Evolutionary conservation across 1,284 basidiomycete genomes (phyloP).

Genomic region (Tausonia pullulans): DNA sequence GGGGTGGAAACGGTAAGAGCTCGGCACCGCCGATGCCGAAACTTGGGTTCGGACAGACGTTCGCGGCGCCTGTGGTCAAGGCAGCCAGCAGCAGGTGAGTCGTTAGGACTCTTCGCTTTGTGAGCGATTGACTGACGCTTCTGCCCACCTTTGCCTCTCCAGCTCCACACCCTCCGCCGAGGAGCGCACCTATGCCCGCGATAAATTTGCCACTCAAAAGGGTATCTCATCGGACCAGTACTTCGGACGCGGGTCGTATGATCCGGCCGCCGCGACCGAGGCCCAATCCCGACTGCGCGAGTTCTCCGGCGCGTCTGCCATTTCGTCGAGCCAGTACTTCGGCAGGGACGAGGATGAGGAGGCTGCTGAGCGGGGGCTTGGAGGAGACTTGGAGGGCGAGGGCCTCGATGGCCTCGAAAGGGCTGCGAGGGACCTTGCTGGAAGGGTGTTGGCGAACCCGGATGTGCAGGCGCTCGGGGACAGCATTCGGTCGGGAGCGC

Average conservation of each 20-base stretch:
- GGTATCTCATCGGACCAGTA: conserved; percentile 95
- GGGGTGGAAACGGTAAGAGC: conserved; percentile 26
- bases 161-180: conserved; percentile 42
- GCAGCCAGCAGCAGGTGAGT: conserved; percentile 43
- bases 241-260: conserved; percentile 83
- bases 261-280: conserved; percentile 58
- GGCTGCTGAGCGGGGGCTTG: conserved; percentile 35
- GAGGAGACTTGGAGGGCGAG: conserved; percentile 44
- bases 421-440: conserved; percentile 67
- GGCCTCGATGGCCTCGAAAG: conserved; percentile 51
- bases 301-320: conserved; percentile 87
- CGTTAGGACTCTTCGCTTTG: not conserved
- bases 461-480: conserved; percentile 83
- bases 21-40: conserved; percentile 19
- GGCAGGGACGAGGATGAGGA: conserved; percentile 80
- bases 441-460: conserved; percentile 70
- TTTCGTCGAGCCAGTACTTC: conserved; percentile 92
- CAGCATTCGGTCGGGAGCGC: conserved; percentile 64
- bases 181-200: conserved; percentile 66
- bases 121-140: conserved; percentile 19
- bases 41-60: conserved; percentile 76
- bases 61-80: conserved; percentile 41
- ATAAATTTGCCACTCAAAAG: conserved; percentile 86
- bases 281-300: conserved; percentile 69
- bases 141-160: conserved; percentile 16